Evolutionary conservation across 2,329 filamentous ascomycete genomes (phyloP).

Genomic region (Chalaropsis ovoidea): DNA sequence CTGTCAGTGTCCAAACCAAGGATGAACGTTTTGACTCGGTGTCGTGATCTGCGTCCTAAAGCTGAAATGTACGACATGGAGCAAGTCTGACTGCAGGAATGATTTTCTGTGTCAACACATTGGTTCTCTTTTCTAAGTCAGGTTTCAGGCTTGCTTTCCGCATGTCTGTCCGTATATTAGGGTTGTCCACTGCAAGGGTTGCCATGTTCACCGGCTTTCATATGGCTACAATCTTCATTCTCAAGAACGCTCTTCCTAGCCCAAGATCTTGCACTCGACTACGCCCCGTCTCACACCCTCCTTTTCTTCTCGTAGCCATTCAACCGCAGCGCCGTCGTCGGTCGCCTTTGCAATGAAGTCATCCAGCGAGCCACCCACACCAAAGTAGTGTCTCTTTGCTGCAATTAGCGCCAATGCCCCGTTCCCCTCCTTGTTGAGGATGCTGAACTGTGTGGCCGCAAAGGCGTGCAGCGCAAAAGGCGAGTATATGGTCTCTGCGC

Average conservation of each 20-base stretch:
- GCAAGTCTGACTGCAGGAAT: background rate
- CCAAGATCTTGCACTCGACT: slow-evolving; percentile 38
- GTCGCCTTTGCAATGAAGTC: slow-evolving; percentile 53
- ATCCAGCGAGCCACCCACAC: slow-evolving; percentile 70
- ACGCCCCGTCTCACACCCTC: slow-evolving; percentile 54
- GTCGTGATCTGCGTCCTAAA: background rate
- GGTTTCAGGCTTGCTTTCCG: background rate
- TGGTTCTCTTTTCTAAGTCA: background rate
- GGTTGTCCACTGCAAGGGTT: background rate
- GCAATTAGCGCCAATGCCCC: slow-evolving; percentile 55
- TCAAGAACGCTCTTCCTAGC: background rate
- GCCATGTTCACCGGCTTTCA: background rate
- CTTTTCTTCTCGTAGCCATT: slow-evolving; percentile 47
- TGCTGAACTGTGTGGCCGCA: slow-evolving; percentile 51
- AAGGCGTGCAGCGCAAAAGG: slow-evolving; percentile 61
- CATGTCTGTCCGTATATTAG: background rate
- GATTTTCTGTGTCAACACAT: background rate
- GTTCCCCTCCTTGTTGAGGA: slow-evolving; percentile 38
- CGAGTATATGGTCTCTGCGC: slow-evolving; percentile 76
- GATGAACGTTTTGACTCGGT: background rate
- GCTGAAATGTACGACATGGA: background rate
- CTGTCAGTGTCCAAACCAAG: background rate
- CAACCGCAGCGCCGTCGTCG: slow-evolving; percentile 40
- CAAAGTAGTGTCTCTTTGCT: slow-evolving; percentile 75
- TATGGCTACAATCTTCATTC: background rate